Conservation (phyloP, 306 rosid species). For the Pyrus pyrifolia region DNA sequence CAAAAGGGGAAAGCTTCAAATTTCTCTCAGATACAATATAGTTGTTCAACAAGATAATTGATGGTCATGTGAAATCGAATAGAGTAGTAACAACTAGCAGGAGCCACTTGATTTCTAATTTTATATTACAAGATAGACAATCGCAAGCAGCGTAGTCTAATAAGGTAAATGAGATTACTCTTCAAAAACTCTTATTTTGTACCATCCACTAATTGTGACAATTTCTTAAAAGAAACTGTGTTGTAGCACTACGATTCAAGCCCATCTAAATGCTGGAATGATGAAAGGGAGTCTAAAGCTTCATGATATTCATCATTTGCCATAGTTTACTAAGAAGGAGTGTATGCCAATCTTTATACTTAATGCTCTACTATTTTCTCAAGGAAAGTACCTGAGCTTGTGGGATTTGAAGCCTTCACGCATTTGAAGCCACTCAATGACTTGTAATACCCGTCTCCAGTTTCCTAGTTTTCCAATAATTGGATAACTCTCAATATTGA, state of each 20-base stretch:
- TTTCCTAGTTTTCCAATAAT: constrained; percentile 69
- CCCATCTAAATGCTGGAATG: background rate
- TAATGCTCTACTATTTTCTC: background rate
- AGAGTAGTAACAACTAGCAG: background rate
- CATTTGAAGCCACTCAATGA: constrained; percentile 93
- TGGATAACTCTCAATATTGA: constrained; percentile 74
- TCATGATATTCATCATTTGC: background rate
- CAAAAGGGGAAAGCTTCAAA: constrained; percentile 5
- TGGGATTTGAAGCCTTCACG: constrained; percentile 76
- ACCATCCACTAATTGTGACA: background rate
- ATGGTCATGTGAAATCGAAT: background rate
- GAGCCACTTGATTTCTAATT: background rate
- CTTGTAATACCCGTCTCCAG: constrained; percentile 87
- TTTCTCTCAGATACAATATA: background rate
- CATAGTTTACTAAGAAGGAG: background rate
- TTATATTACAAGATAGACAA: background rate
- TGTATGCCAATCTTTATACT: background rate
- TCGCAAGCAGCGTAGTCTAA: background rate
- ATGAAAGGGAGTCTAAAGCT: background rate
- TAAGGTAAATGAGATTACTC: background rate
- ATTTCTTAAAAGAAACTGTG: background rate
- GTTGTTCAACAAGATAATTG: background rate
- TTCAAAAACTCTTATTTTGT: background rate
- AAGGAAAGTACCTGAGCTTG: constrained; percentile 50
- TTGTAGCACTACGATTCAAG: background rate